phyloP scores from a whole-genome alignment of 164 flowering plant genomes.

The Tetracentron sinense region DNA sequence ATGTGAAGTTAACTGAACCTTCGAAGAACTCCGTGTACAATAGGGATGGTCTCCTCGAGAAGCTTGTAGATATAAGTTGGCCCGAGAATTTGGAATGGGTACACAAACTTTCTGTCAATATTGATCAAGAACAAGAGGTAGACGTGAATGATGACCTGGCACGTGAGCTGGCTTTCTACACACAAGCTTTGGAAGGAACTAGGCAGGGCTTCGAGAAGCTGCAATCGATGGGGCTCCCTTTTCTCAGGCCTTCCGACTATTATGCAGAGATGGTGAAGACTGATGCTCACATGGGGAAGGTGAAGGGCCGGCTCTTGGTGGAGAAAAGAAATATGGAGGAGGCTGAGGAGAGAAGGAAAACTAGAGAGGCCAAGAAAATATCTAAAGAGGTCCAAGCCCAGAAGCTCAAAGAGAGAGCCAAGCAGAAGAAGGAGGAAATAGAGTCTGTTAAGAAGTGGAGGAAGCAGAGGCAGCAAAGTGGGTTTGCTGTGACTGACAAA shows the following conservation, averaged over 20 bases:
- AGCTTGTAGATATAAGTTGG: constrained; percentile 79
- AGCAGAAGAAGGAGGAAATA: constrained; percentile 74
- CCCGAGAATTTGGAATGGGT: constrained; percentile 74
- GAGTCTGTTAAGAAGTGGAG: constrained; percentile 95
- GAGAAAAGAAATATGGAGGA: constrained; percentile 80
- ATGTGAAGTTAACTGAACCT: constrained; percentile 52
- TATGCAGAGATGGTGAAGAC: constrained; percentile 94
- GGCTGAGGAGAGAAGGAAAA: constrained; percentile 88
- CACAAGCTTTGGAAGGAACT: constrained; percentile 83
- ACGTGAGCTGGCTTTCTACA: constrained; percentile 76
- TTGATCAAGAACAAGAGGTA: constrained; percentile 53
- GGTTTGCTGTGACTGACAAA: constrained; percentile 41
- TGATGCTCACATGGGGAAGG: constrained; percentile 80
- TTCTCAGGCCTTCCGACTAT: constrained; percentile 84
- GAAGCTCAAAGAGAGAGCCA: constrained; percentile 76
- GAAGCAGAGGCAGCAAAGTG: constrained; percentile 82
- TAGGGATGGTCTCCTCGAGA: constrained; percentile 66
- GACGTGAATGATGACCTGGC: constrained; percentile 87
- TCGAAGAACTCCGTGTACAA: constrained; percentile 56
- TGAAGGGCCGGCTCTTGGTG: constrained; percentile 65
- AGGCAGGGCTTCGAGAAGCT: constrained; percentile 61
- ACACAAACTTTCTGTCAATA: constrained; percentile 55
- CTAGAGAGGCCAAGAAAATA: constrained; percentile 71
- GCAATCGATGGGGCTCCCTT: constrained; percentile 67
- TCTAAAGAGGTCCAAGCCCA: constrained; percentile 80